A percentile compares a stretch with the other conserved stretches of the same genome.
These are phyloP conservation scores for Apiospora arundinis DNA, from an alignment of 2,329 filamentous ascomycete genomes.

Conservation along the genomic window DNA sequence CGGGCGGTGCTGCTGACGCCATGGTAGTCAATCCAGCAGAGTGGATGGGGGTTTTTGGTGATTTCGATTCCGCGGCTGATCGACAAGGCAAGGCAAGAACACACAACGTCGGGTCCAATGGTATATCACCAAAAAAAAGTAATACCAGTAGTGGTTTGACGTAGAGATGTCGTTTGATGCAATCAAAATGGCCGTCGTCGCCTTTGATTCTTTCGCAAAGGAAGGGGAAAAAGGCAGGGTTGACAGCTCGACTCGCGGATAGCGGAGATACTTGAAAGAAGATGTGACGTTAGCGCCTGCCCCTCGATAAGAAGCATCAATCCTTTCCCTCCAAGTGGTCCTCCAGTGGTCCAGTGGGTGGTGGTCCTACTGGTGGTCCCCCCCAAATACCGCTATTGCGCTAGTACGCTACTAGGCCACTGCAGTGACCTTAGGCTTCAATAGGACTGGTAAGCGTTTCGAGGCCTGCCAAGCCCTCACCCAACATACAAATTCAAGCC, in stretches of 20 bases:
- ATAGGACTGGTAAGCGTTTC: background rate
- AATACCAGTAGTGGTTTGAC: background rate
- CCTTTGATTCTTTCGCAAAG: background rate
- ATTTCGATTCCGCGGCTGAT: background rate
- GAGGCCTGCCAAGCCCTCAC: background rate
- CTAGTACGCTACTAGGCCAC: background rate
- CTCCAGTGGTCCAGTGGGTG: no score
- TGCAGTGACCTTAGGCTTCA: conserved; percentile 6
- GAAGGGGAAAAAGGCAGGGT: conserved; percentile 15
- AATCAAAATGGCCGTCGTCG: background rate
- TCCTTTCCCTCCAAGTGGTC: background rate
- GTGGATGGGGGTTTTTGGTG: background rate
- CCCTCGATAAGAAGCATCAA: conserved; percentile 17
- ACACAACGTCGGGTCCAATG: background rate
- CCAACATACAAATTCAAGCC: background rate
- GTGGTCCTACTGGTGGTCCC: no score
- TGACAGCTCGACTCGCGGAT: conserved; percentile 18
- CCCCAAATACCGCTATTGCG: background rate
- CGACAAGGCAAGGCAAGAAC: background rate
- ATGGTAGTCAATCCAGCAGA: conserved; percentile 28
- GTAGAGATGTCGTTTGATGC: background rate
- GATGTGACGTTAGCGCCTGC: conserved; percentile 21
- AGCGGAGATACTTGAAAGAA: conserved; percentile 20
- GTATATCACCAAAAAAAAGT: background rate
- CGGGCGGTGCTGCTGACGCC: conserved; percentile 32